Evolutionary conservation across 805 yeast species (phyloP).

Genomic region (Candida nanaspora): DNA sequence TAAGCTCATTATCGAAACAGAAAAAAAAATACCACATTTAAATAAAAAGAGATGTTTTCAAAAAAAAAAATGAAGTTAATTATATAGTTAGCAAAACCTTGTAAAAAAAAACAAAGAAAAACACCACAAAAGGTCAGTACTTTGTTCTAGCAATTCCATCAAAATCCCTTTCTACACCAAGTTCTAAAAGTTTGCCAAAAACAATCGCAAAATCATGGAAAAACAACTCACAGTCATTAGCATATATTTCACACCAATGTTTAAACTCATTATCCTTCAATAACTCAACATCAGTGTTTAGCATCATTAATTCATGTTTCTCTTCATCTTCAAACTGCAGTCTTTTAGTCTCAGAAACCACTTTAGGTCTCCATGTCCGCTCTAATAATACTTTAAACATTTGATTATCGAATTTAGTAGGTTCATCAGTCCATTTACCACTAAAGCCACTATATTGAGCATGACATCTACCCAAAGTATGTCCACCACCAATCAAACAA

Average conservation of each 20-base stretch:
- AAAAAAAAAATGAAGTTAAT: too few relatives aligned
- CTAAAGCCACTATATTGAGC: constrained; percentile 41
- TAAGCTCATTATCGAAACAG: too few relatives aligned
- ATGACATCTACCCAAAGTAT: constrained; percentile 73
- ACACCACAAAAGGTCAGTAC: constrained; percentile 4
- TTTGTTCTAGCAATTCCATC: constrained; percentile 26
- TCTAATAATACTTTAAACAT: constrained; percentile 42
- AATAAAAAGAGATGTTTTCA: background rate
- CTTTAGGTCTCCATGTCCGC: constrained; percentile 34
- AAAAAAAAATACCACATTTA: too few relatives aligned
- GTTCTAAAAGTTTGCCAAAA: constrained; percentile 55
- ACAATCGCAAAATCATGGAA: constrained; percentile 58
- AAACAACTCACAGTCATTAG: constrained; percentile 56
- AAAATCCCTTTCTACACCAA: constrained; percentile 29
- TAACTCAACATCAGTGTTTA: constrained; percentile 68
- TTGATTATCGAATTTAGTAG: constrained; percentile 34
- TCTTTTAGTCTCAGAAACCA: constrained; percentile 35
- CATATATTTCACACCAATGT: constrained; percentile 59
- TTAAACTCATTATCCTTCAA: constrained; percentile 53
- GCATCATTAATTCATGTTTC: constrained; percentile 61
- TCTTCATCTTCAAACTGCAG: constrained; percentile 29
- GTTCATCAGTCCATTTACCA: constrained; percentile 40
- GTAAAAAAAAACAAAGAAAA: background rate
- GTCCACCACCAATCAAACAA: constrained; percentile 70
- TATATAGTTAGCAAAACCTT: too few relatives aligned